Percentiles rank a stretch among this genome's conserved stretches.
These are phyloP conservation scores for Ceratobasidium papillatum DNA, from an alignment of 1,284 basidiomycete species.

Conservation along the genomic window DNA sequence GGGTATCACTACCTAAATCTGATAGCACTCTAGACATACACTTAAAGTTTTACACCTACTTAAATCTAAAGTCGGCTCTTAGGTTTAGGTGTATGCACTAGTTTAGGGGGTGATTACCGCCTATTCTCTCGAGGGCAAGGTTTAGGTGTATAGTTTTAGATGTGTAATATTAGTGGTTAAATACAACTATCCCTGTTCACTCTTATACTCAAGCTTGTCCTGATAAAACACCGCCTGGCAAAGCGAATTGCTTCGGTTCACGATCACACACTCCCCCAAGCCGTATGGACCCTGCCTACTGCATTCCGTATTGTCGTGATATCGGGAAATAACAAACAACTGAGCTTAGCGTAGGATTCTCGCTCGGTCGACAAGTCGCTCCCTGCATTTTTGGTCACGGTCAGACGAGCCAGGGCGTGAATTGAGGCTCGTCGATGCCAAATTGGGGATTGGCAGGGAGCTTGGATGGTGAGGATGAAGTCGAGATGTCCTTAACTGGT, in stretches of 20 bases:
- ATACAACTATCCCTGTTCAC: too few relatives aligned
- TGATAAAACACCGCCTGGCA: not conserved
- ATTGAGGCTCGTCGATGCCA: not conserved
- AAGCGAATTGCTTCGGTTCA: not conserved
- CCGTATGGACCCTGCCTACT: not conserved
- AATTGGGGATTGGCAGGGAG: constrained; percentile 15
- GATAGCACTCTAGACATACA: too few relatives aligned
- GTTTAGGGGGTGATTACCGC: too few relatives aligned
- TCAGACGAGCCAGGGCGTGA: constrained; percentile 22
- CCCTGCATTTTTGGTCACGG: not conserved
- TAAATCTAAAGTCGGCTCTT: too few relatives aligned
- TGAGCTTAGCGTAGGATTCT: not conserved
- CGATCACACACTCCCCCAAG: constrained; percentile 1
- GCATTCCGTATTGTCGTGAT: not conserved
- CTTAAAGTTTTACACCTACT: too few relatives aligned
- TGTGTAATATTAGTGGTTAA: too few relatives aligned
- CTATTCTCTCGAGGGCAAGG: too few relatives aligned
- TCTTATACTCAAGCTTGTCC: not conserved
- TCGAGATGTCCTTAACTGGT: constrained; percentile 48
- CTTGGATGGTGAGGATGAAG: constrained; percentile 42
- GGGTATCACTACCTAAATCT: too few relatives aligned
- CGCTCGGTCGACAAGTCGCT: not conserved
- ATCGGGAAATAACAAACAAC: constrained; percentile 21
- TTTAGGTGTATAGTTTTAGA: too few relatives aligned
- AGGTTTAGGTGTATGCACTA: too few relatives aligned